Conservation (phyloP, 1,284 basidiomycete species). For the Rhodotorula glutinis region DNA sequence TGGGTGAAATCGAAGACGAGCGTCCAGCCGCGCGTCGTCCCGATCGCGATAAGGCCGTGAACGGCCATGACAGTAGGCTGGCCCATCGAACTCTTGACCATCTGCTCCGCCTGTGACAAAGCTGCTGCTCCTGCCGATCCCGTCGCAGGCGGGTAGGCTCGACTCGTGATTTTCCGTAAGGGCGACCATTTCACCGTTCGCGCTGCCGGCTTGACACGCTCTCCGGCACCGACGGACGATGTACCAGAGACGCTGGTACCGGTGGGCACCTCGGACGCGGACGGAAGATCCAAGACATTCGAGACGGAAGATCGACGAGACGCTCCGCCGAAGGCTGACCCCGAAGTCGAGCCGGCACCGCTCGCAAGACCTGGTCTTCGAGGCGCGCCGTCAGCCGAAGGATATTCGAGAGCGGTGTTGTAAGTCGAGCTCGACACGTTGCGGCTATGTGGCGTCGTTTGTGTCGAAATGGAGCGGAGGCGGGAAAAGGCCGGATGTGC, state of each 20-base stretch:
- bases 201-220: background rate
- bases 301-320: constrained; percentile 37
- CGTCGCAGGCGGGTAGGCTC: constrained; percentile 50
- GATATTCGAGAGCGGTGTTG: constrained; percentile 26
- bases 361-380: constrained; percentile 5
- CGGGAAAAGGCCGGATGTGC: constrained; percentile 41
- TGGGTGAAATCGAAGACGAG: constrained; percentile 90
- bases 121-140: background rate
- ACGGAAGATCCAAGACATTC: constrained; percentile 26
- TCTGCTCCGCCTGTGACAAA: constrained; percentile 13
- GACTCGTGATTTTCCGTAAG: constrained; percentile 62
- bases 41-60: constrained; percentile 85
- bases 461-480: constrained; percentile 36
- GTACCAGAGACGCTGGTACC: constrained; percentile 3
- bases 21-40: constrained; percentile 72
- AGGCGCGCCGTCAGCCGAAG: background rate
- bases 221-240: background rate
- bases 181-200: constrained; percentile 64
- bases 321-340: constrained; percentile 38
- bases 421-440: constrained; percentile 32
- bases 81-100: constrained; percentile 49
- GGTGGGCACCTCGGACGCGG: constrained; percentile 9
- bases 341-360: constrained; percentile 16
- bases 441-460: constrained; percentile 30
- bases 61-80: constrained; percentile 76